Evolutionary conservation across 257 asterid species (phyloP).

Genomic region (Agastache rugosa): DNA sequence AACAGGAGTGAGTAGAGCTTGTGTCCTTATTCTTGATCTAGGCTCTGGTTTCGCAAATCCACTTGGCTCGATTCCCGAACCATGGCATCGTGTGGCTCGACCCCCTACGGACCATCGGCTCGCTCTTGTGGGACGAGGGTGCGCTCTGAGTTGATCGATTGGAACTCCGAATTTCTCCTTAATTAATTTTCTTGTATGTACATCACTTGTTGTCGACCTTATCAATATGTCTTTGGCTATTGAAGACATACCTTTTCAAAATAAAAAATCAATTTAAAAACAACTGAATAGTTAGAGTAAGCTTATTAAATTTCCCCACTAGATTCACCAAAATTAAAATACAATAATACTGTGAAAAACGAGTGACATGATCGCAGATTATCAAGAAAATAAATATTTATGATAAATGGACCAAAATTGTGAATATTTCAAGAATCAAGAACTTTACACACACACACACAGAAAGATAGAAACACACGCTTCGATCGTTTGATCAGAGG

Average conservation of each 20-base stretch:
- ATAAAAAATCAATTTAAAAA: background rate
- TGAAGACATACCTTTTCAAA: conserved; percentile 47
- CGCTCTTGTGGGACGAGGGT: conserved; percentile 30
- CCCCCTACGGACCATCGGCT: conserved; percentile 37
- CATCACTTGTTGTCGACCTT: conserved; percentile 50
- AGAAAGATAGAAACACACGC: background rate
- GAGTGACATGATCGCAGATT: background rate
- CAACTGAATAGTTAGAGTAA: background rate
- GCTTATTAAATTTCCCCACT: background rate
- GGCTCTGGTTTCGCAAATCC: conserved; percentile 42
- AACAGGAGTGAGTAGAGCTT: conserved; percentile 63
- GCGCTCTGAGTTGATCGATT: conserved; percentile 32
- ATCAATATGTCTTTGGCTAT: conserved; percentile 51
- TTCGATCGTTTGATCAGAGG: background rate
- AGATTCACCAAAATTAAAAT: background rate
- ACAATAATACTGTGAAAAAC: background rate
- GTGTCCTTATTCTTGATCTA: conserved; percentile 34
- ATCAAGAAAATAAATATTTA: background rate
- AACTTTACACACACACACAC: background rate
- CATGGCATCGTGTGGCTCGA: conserved; percentile 44
- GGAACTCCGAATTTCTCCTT: conserved; percentile 47
- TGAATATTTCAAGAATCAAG: background rate
- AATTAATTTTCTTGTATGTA: conserved; percentile 42
- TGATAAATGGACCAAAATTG: background rate
- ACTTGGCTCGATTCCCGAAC: conserved; percentile 33